Conservation (phyloP, 768 basidiomycete genomes). For the Trametes meyenii region DNA sequence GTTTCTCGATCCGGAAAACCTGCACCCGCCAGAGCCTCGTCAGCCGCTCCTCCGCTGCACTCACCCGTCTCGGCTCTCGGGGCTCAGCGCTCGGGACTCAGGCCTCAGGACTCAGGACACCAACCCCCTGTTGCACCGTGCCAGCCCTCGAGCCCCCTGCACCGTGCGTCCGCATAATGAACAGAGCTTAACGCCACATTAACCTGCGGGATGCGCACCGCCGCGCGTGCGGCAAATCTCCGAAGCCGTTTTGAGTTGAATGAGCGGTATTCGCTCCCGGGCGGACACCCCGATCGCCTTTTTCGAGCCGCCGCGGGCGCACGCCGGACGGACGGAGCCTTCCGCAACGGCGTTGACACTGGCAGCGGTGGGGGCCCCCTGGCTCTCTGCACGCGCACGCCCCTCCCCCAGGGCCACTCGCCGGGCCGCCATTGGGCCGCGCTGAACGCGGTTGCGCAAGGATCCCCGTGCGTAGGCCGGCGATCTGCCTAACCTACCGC, state of each 20-base stretch:
- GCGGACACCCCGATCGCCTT: slow-evolving; percentile 12
- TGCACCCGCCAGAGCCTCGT: neutral
- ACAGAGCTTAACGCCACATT: slow-evolving; percentile 18
- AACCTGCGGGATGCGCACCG: slow-evolving; percentile 8
- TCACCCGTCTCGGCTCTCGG: too few relatives aligned
- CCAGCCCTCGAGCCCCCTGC: neutral
- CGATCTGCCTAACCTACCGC: too few relatives aligned
- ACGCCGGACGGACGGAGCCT: neutral
- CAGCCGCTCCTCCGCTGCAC: neutral
- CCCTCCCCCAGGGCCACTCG: neutral
- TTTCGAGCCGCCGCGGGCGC: slow-evolving; percentile 10
- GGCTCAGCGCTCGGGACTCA: too few relatives aligned
- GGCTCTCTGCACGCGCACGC: neutral
- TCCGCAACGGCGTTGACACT: neutral
- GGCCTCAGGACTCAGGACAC: too few relatives aligned
- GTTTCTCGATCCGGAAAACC: neutral
- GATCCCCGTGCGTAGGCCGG: too few relatives aligned
- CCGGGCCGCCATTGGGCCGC: neutral
- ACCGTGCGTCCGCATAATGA: neutral
- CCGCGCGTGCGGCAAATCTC: neutral
- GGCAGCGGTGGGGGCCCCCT: too few relatives aligned
- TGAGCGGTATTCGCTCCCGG: neutral
- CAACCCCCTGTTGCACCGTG: neutral
- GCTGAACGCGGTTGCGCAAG: neutral
- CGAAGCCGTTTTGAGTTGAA: neutral